Evolutionary conservation across 2,329 filamentous ascomycete genomes (phyloP).

Genomic region (Talaromyces sp.): DNA sequence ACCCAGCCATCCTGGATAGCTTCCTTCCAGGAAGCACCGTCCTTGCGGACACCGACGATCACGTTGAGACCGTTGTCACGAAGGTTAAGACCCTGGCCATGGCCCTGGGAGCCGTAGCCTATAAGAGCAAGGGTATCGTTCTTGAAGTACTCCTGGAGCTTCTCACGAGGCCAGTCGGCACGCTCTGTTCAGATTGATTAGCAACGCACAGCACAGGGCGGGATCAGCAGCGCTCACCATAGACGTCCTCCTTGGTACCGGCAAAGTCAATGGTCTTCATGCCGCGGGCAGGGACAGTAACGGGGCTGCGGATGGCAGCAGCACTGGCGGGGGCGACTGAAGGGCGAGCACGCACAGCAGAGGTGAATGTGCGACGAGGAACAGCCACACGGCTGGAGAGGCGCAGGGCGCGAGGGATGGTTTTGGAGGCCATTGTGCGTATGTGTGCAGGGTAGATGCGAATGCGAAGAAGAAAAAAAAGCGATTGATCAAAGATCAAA

Average conservation of each 20-base stretch:
- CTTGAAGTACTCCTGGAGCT: constrained; percentile 99
- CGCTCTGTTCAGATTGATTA: constrained; percentile 60
- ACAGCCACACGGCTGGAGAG: constrained; percentile 42
- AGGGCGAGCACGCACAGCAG: constrained; percentile 48
- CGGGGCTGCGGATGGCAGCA: constrained; percentile 38
- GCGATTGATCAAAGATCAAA: background rate
- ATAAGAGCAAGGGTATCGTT: constrained; percentile 98
- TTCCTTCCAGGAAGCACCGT: constrained; percentile 97
- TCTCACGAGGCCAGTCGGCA: constrained; percentile 96
- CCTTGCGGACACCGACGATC: constrained; percentile 97
- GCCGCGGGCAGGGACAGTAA: constrained; percentile 58
- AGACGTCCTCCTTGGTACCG: constrained; percentile 89
- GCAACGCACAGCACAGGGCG: background rate
- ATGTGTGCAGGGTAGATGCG: constrained; percentile 9
- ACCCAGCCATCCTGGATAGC: constrained; percentile 97
- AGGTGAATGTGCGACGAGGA: constrained; percentile 54
- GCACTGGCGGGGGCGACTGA: constrained; percentile 41
- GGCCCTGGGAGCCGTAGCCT: constrained; percentile 95
- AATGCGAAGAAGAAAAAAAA: constrained; percentile 2
- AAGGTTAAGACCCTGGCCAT: constrained; percentile 98
- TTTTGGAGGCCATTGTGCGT: constrained; percentile 44
- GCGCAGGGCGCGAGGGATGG: constrained; percentile 54
- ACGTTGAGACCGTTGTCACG: constrained; percentile 99
- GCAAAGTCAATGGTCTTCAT: constrained; percentile 99
- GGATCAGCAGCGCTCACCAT: constrained; percentile 29